Evolutionary conservation across 176 grass and related monocot species (phyloP).

Genomic region (Avena eriantha): DNA sequence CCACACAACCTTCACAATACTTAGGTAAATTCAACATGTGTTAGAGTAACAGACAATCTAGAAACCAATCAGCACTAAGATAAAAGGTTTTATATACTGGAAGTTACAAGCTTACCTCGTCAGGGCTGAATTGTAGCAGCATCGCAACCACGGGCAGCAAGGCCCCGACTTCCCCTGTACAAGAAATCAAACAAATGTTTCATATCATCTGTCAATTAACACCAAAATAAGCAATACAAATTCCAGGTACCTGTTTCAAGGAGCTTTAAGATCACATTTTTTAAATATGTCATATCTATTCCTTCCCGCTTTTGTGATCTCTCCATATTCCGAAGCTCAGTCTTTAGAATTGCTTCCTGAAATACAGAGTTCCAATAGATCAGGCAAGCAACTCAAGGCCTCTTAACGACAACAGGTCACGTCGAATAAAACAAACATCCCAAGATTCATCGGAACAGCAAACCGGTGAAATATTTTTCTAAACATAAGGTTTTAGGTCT

Average conservation of each 20-base stretch:
- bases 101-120: constrained; percentile 66
- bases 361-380: constrained; percentile 40
- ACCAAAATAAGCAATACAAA: constrained; percentile 32
- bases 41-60: neutral
- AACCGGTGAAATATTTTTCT: constrained; percentile 17
- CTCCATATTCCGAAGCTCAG: constrained; percentile 90
- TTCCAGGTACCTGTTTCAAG: constrained; percentile 87
- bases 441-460: constrained; percentile 24
- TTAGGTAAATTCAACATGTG: constrained; percentile 12
- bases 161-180: constrained; percentile 85
- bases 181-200: constrained; percentile 37
- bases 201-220: constrained; percentile 28
- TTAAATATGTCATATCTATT: constrained; percentile 98
- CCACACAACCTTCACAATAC: neutral
- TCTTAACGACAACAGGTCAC: constrained; percentile 19
- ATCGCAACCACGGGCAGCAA: constrained; percentile 93
- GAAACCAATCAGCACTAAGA: constrained; percentile 17
- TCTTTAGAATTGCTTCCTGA: constrained; percentile 91
- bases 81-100: neutral
- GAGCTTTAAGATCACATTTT: constrained; percentile 96
- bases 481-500: constrained; percentile 13
- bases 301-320: constrained; percentile 99
- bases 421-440: neutral
- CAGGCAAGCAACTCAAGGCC: neutral
- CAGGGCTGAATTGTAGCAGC: constrained; percentile 94